phyloP scores from a whole-genome alignment of 495 filamentous ascomycete genomes.

The Stereocaulon alpinum region DNA sequence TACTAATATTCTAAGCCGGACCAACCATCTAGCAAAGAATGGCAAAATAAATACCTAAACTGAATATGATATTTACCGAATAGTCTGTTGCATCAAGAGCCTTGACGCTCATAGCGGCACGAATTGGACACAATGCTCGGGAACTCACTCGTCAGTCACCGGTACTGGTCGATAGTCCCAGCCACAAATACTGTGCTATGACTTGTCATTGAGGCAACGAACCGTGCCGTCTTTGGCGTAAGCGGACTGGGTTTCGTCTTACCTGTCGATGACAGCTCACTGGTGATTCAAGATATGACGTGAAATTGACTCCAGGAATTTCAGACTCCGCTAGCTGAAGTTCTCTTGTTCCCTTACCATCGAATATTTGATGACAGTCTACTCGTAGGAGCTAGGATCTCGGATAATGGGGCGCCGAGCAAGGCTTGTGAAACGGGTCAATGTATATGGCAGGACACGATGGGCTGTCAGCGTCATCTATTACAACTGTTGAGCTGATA shows the following conservation, averaged over 20 bases:
- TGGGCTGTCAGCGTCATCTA: background rate
- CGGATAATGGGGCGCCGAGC: slow-evolving; percentile 41
- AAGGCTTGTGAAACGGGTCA: slow-evolving; percentile 43
- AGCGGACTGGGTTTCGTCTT: slow-evolving; percentile 52
- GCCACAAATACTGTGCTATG: slow-evolving; percentile 39
- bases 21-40: too few species aligned
- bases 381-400: too few species aligned
- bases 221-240: slow-evolving; percentile 49
- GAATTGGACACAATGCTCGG: slow-evolving; percentile 30
- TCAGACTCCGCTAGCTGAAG: slow-evolving; percentile 30
- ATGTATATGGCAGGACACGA: slow-evolving; percentile 17
- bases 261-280: slow-evolving; percentile 48
- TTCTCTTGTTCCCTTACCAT: slow-evolving; percentile 43
- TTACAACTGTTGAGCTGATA: background rate
- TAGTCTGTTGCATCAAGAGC: too few species aligned
- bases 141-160: too few species aligned
- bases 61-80: too few species aligned
- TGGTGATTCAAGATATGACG: slow-evolving; percentile 59
- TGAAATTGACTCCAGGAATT: slow-evolving; percentile 57
- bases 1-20: too few species aligned
- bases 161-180: slow-evolving; percentile 30
- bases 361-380: too few species aligned
- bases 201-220: slow-evolving; percentile 50
- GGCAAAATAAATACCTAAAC: too few species aligned
- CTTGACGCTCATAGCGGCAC: too few species aligned